Base-by-base conservation (phyloP, 2,329 filamentous ascomycete species). In the Fusarium sp. region DNA sequence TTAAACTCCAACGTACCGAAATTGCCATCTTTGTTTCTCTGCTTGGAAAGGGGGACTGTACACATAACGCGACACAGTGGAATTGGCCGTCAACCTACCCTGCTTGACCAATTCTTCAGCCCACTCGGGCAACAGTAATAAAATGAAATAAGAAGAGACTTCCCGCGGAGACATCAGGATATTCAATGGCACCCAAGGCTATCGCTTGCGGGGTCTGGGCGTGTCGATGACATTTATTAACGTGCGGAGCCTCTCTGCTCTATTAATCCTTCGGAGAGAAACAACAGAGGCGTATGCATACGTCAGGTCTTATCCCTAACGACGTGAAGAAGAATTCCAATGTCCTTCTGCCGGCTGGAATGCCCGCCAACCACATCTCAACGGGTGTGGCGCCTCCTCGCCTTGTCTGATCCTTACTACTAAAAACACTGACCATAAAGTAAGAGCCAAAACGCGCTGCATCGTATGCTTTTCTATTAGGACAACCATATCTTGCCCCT, bases 301-400 rank as follows among this genome's bases (percentile, higher is more conserved):
- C 22, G 30, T n/a, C 33, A 33, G 25, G 35, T 41, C 46, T 33
- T n/a, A 15, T 6, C 23, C 27, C 13, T 11, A 41, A 35, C 22
- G 25, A 17, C 10, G 33, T 25, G 23, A 22, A 60, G 39, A 10
- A 45, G 17, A 60, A 23, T 7, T 8, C 40, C 11, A 27, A 51
- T 57, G 52, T 55, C 66, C 61, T 65, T 61, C 39, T 62, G 41
- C 60, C 54, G 43, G 20, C 30, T 64, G 52, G 59, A 67, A 65
- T 66, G 56, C 49, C 52, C 25, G 39, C 51, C 44, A 44, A 64
- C 44, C 55, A 65, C 51, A 63, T 62, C 71, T 62, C 63, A 72
- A 70, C 65, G 61, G 58, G 59, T 53, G 70, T 62, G 62, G 71
- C 67, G 62, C 60, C 61, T 70, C 65, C 65, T 56, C 58, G 50